Conservation (phyloP, 176 grass and related monocot species). For the Chloris gayana region DNA sequence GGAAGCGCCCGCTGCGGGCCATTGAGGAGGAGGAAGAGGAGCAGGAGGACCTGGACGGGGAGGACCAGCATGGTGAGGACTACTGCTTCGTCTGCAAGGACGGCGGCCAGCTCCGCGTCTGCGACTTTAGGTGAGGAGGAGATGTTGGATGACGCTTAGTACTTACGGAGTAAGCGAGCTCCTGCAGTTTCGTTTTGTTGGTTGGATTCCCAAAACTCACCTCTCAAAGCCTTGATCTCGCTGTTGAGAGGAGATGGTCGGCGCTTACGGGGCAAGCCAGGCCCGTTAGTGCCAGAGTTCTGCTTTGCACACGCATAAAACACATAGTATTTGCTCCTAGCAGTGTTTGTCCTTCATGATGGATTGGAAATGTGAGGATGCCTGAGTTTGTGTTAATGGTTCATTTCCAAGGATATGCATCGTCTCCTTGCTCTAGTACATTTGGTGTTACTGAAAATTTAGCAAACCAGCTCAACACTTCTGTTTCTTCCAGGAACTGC, state of each 20-base stretch:
- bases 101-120: conserved; percentile 48
- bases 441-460: conserved; percentile 1
- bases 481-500: conserved; percentile 67
- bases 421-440: neutral
- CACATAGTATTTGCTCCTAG: neutral
- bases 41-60: neutral
- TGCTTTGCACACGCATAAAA: no score
- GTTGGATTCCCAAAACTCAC: neutral
- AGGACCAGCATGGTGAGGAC: conserved; percentile 12
- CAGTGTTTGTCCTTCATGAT: neutral
- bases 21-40: neutral
- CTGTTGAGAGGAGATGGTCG: neutral
- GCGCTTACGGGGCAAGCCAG: neutral
- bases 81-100: conserved; percentile 60
- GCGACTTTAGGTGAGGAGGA: conserved; percentile 44
- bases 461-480: neutral
- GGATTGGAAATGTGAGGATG: neutral
- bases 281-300: neutral
- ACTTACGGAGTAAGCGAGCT: neutral
- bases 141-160: neutral
- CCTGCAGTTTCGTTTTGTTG: neutral
- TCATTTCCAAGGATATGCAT: neutral
- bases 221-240: neutral
- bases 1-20: conserved; percentile 20
- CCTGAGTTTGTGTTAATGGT: neutral